Conservation (phyloP, 768 basidiomycete genomes). For the Pleurotus cornucopiae region DNA sequence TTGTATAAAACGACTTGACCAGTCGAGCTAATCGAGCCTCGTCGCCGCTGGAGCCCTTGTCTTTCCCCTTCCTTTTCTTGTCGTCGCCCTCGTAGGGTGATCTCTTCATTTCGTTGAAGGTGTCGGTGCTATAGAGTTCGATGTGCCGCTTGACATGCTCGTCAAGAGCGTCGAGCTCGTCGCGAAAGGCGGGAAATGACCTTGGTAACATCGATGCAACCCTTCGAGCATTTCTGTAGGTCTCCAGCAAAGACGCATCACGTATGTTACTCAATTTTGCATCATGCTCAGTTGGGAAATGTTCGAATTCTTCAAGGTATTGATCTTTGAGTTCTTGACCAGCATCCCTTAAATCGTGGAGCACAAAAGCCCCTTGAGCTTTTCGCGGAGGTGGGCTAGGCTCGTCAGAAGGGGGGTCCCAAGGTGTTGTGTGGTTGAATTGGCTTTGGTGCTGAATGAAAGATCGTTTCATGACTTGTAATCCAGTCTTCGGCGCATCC, state of each 20-base stretch:
- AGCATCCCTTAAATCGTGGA: conserved; percentile 37
- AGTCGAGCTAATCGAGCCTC: conserved; percentile 11
- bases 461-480: conserved; percentile 39
- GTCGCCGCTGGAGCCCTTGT: conserved; percentile 9
- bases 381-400: background rate
- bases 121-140: too few relatives aligned
- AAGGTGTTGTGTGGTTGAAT: conserved; percentile 29
- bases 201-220: background rate
- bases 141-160: conserved; percentile 8
- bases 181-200: conserved; percentile 12
- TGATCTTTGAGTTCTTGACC: conserved; percentile 23
- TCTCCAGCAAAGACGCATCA: background rate
- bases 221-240: background rate
- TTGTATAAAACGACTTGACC: conserved; percentile 23
- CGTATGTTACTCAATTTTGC: background rate
- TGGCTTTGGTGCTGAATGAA: conserved; percentile 33
- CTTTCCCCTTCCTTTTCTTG: conserved; percentile 10
- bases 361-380: conserved; percentile 22
- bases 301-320: conserved; percentile 3
- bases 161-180: conserved; percentile 41
- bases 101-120: too few relatives aligned
- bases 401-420: background rate
- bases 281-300: background rate
- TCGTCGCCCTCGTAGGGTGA: background rate
- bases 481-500: conserved; percentile 68